These are phyloP conservation scores for Cladochytrium replicatum DNA, from an alignment of 192 early-diverging fungal genomes.

Conservation along the genomic window DNA sequence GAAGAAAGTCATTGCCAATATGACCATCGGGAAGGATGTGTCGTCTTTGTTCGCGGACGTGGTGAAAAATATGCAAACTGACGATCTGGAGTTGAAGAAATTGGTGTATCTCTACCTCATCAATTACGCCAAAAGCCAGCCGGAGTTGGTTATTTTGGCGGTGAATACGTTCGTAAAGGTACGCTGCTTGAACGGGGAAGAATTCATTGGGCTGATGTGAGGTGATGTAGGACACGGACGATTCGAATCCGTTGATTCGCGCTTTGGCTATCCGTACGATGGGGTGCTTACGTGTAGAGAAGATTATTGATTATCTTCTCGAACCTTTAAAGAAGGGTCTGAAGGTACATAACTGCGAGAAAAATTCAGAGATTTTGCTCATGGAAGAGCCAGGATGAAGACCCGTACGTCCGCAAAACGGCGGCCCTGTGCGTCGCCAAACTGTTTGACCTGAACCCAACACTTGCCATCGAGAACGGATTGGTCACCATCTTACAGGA, in stretches of 20 bases:
- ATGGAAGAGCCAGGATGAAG: conserved; percentile 56
- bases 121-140: conserved; percentile 94
- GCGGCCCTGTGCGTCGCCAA: conserved; percentile 94
- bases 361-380: too few relatives aligned
- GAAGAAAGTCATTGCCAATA: conserved; percentile 98
- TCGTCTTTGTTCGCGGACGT: conserved; percentile 91
- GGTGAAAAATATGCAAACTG: conserved; percentile 98
- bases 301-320: conserved; percentile 85
- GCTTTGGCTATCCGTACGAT: conserved; percentile 96
- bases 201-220: conserved; percentile 1
- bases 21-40: conserved; percentile 99
- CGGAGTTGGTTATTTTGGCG: conserved; percentile 92
- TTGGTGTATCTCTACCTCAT: conserved; percentile 96
- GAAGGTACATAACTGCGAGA: conserved; percentile 41
- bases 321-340: conserved; percentile 88
- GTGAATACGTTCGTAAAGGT: conserved; percentile 97
- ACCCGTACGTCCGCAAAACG: conserved; percentile 97
- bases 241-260: conserved; percentile 87
- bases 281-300: conserved; percentile 93
- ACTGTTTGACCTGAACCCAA: conserved; percentile 82
- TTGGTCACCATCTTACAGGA: conserved; percentile 78
- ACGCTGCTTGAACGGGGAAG: not conserved
- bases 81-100: conserved; percentile 96
- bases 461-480: conserved; percentile 83
- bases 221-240: conserved; percentile 79